A percentile compares a stretch with the other conserved stretches of the same genome.
Conservation (phyloP, 148 eudicot genomes). For the Cornus suecica region DNA sequence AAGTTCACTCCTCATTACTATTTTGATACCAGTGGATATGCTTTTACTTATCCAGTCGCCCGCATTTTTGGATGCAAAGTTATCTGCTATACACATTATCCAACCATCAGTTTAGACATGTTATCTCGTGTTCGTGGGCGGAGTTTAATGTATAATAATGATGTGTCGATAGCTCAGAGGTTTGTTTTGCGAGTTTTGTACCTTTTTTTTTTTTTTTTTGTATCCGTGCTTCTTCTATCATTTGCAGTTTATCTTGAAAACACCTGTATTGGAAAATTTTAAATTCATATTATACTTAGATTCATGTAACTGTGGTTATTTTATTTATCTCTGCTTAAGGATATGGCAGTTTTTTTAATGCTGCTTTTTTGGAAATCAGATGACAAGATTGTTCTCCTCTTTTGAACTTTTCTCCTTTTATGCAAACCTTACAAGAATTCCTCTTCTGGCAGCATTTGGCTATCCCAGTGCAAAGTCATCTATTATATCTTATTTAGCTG, state of each 20-base stretch:
- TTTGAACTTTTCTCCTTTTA: background rate
- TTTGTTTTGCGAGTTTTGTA: slow-evolving; percentile 27
- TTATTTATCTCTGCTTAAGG: background rate
- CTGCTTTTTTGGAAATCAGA: background rate
- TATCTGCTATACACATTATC: slow-evolving; percentile 93
- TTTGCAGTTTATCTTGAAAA: background rate
- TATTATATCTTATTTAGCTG: slow-evolving; percentile 80
- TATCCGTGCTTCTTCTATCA: background rate
- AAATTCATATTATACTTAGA: too few species aligned
- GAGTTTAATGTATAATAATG: slow-evolving; percentile 88
- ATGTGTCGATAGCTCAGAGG: slow-evolving; percentile 75
- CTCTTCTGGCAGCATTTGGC: slow-evolving; percentile 55
- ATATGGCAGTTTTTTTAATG: background rate
- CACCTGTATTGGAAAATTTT: background rate
- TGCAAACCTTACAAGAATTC: slow-evolving; percentile 16
- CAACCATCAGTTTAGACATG: slow-evolving; percentile 97
- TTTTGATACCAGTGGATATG: slow-evolving; percentile 97
- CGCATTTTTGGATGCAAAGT: slow-evolving; percentile 90
- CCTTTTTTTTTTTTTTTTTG: background rate
- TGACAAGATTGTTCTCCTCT: background rate
- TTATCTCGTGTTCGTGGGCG: slow-evolving; percentile 73
- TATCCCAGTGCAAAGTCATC: slow-evolving; percentile 74
- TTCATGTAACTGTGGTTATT: background rate
- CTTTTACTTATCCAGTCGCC: slow-evolving; percentile 91
- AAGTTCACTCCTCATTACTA: slow-evolving; percentile 71